A percentile compares a stretch with the other conserved stretches of the same genome.
phyloP scores from a whole-genome alignment of 2,329 filamentous ascomycete genomes.

The Neospermospora avenae region DNA sequence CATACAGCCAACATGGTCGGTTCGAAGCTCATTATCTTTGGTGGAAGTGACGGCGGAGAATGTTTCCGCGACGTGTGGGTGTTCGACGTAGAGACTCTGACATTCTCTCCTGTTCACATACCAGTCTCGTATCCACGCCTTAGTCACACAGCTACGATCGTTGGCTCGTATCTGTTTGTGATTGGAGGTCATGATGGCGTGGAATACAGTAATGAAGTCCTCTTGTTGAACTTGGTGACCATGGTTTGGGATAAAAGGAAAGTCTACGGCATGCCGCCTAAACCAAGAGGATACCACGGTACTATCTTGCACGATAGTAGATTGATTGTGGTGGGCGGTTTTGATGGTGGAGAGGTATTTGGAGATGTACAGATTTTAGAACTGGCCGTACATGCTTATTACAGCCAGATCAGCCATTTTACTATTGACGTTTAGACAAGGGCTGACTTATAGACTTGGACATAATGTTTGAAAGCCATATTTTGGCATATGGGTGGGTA shows the following conservation, averaged over 20 bases:
- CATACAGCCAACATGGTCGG: conserved; percentile 73
- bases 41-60: conserved; percentile 66
- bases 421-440: conserved; percentile 58
- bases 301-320: conserved; percentile 64
- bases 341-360: conserved; percentile 66
- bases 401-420: conserved; percentile 71
- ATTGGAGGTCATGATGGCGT: conserved; percentile 67
- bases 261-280: conserved; percentile 61
- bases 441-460: not conserved
- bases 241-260: conserved; percentile 70
- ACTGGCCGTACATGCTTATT: conserved; percentile 67
- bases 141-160: conserved; percentile 66
- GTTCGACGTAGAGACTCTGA: conserved; percentile 61
- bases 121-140: conserved; percentile 60
- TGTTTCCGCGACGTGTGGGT: conserved; percentile 74
- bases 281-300: conserved; percentile 64
- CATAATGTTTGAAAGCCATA: not conserved
- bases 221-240: conserved; percentile 66
- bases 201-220: conserved; percentile 66
- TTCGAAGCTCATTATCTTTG: conserved; percentile 68
- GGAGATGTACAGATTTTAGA: conserved; percentile 65
- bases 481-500: not conserved
- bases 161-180: conserved; percentile 68
- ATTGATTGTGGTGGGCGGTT: conserved; percentile 62
- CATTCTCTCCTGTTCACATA: conserved; percentile 58